A percentile compares a stretch with the other conserved stretches of the same genome.
Evolutionary conservation across 2,329 filamentous ascomycete species (phyloP).

Genomic region (Aspergillus niger): DNA sequence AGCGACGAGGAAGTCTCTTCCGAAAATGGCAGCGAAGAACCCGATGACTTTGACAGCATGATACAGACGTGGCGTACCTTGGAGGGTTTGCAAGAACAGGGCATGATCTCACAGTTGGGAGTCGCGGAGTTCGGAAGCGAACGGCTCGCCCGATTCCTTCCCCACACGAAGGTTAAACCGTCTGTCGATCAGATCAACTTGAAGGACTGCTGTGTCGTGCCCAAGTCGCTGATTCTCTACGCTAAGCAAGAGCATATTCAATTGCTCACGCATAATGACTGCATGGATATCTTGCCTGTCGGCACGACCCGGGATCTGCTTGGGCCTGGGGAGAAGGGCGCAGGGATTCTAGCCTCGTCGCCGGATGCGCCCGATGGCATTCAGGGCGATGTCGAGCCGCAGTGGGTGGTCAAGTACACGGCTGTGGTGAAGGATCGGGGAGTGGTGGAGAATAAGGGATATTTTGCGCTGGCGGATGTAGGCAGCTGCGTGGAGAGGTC

Average conservation of each 20-base stretch:
- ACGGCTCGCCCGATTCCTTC: conserved; percentile 75
- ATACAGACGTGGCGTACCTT: conserved; percentile 70
- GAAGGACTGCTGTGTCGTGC: conserved; percentile 92
- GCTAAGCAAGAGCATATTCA: conserved; percentile 84
- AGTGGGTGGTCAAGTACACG: conserved; percentile 97
- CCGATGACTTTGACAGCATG: conserved; percentile 61
- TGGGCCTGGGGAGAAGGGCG: conserved; percentile 69
- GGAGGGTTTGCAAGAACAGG: conserved; percentile 71
- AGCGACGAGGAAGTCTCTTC: conserved; percentile 69
- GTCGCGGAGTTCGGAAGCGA: conserved; percentile 89
- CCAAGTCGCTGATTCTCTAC: conserved; percentile 78
- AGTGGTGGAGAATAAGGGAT: conserved; percentile 97
- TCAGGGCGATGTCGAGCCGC: conserved; percentile 75
- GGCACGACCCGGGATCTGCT: conserved; percentile 84
- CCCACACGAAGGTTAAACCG: conserved; percentile 69
- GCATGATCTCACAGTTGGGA: conserved; percentile 74
- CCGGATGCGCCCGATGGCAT: conserved; percentile 58
- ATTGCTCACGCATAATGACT: conserved; percentile 90
- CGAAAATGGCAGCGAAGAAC: conserved; percentile 39
- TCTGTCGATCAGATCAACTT: conserved; percentile 95
- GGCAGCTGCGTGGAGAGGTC: conserved; percentile 44
- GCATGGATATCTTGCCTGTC: conserved; percentile 82
- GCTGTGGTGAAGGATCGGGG: conserved; percentile 91
- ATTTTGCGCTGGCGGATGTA: conserved; percentile 84
- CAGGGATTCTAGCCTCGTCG: conserved; percentile 70